Conservation (phyloP, 2,329 filamentous ascomycete genomes). For the Nannizziopsis arthrosporioides region DNA sequence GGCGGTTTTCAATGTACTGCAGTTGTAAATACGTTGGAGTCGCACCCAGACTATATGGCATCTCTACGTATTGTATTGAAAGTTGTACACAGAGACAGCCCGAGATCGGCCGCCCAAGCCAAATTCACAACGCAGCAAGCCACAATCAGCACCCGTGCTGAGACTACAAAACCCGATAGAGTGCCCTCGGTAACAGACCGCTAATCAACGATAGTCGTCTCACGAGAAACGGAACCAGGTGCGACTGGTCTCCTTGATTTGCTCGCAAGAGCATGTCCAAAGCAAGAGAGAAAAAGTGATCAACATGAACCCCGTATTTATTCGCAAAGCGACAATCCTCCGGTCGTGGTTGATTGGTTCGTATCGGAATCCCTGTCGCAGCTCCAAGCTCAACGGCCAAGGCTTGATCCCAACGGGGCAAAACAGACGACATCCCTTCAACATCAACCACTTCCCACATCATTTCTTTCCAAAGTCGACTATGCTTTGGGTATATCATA, state of each 20-base stretch:
- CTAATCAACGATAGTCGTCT: too few species aligned
- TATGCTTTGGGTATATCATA: too few species aligned
- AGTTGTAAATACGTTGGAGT: neutral
- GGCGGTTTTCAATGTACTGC: neutral
- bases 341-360: neutral
- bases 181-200: neutral
- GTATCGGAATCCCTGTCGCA: neutral
- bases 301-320: neutral
- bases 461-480: neutral
- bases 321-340: neutral
- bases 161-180: neutral
- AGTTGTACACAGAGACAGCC: neutral
- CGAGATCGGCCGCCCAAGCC: constrained; percentile 5
- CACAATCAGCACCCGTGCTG: neutral
- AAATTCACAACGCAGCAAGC: constrained; percentile 2
- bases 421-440: neutral
- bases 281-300: neutral
- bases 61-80: neutral
- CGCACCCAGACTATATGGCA: neutral
- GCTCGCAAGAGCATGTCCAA: too few species aligned
- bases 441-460: neutral
- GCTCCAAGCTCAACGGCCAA: neutral
- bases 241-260: too few species aligned
- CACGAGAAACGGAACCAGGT: too few species aligned
- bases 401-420: neutral